phyloP scores from a whole-genome alignment of 2,329 filamentous ascomycete species.

The Chrysosporium queenslandicum region DNA sequence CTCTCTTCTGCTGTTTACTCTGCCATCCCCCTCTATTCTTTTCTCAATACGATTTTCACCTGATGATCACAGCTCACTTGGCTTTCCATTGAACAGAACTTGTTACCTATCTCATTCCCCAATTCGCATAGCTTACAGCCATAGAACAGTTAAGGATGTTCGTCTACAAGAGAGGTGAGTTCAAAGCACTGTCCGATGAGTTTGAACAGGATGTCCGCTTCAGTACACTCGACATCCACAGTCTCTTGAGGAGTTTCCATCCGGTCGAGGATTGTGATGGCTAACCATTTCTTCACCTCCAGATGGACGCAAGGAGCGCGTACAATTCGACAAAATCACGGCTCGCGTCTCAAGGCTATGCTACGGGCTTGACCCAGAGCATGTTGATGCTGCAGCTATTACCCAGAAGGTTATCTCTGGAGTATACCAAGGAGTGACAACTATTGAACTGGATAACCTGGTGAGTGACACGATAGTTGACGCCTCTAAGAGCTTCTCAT shows the following conservation, averaged over 20 bases:
- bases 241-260: background rate
- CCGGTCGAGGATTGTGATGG: background rate
- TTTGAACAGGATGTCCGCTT: background rate
- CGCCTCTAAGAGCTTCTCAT: background rate
- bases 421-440: constrained; percentile 97
- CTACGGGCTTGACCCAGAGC: constrained; percentile 90
- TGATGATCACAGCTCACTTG: background rate
- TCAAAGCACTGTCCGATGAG: background rate
- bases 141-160: constrained; percentile 41
- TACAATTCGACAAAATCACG: constrained; percentile 99
- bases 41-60: background rate
- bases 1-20: background rate
- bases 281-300: constrained; percentile 20
- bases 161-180: constrained; percentile 54
- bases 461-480: constrained; percentile 45
- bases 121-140: background rate
- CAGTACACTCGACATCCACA: background rate
- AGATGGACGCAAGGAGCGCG: constrained; percentile 99
- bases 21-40: constrained; percentile 1
- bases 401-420: constrained; percentile 99
- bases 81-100: background rate
- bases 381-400: constrained; percentile 95
- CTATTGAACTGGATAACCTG: constrained; percentile 89
- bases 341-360: constrained; percentile 94
- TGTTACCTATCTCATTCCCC: background rate